phyloP scores from a whole-genome alignment of 495 filamentous ascomycete genomes.

The Rusavskia elegans region DNA sequence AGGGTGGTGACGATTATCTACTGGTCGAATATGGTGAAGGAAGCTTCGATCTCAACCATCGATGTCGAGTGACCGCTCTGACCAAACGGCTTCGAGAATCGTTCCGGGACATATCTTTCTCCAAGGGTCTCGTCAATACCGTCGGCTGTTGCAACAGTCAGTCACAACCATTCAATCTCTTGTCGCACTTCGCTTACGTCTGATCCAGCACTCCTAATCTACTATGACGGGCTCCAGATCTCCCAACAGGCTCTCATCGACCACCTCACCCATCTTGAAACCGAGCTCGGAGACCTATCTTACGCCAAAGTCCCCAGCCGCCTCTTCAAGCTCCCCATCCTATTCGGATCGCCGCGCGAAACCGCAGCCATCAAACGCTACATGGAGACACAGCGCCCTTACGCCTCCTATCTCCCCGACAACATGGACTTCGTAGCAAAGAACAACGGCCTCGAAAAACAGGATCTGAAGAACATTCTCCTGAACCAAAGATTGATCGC shows the following conservation, averaged over 20 bases:
- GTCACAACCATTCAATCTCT: neutral
- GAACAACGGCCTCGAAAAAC: conserved; percentile 37
- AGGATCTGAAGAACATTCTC: conserved; percentile 29
- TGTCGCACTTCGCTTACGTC: neutral
- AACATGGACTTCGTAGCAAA: conserved; percentile 39
- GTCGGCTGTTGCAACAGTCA: conserved; percentile 31
- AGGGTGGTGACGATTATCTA: conserved; percentile 39
- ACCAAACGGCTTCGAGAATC: conserved; percentile 23
- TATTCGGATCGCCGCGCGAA: conserved; percentile 34
- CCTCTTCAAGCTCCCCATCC: conserved; percentile 36
- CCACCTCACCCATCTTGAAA: conserved; percentile 17
- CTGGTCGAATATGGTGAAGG: conserved; percentile 38
- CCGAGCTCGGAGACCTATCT: conserved; percentile 20
- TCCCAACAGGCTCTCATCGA: conserved; percentile 19
- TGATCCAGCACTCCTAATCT: conserved; percentile 24
- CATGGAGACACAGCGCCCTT: conserved; percentile 39
- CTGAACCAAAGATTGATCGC: conserved; percentile 32
- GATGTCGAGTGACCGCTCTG: conserved; percentile 31
- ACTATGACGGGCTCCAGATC: conserved; percentile 29
- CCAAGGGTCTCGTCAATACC: conserved; percentile 25
- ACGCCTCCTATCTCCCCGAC: conserved; percentile 41
- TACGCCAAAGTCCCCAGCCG: conserved; percentile 32
- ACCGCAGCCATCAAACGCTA: conserved; percentile 35
- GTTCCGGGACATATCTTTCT: conserved; percentile 19
- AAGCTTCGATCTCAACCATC: conserved; percentile 32